Base-by-base conservation (phyloP, 208 protist genomes). In the Trypanosoma vivax region DNA sequence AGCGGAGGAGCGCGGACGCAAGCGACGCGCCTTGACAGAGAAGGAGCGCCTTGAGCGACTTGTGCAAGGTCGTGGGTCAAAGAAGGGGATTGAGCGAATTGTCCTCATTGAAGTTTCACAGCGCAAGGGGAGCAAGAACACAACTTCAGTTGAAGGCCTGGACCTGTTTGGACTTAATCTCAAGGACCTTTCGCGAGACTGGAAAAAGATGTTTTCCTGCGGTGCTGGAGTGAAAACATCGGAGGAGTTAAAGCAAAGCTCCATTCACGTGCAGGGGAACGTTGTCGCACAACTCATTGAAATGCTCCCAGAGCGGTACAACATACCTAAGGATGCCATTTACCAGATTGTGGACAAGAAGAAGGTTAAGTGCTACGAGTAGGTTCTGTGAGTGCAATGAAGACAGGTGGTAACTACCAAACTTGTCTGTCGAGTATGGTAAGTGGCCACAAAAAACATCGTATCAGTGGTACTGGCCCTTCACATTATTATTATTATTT, bases 111-210 rank as follows among this genome's bases (percentile, higher is more conserved):
- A 89, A 24, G 51, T 82, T 27, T 55, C 71, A 45, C 70, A 76
- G 43, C 75, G 79, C 50, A 76, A 64, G 1, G 76, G 78, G n/a
- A 64, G 64, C 24, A 78, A 74, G 31, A 76, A 79, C 65, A 73
- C 75, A 21, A 94, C 87, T 11, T 76, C 73, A 24, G 82, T 94
- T 27, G 78, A 74, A 35, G 83, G 83, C 7, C 73, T 94, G 71
- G 83, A 94, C 35, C 60, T 94, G 14, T 94, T 91, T 42, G 87
- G 87, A 1, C 55, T 78, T 46, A 91, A 94, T 49, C 52, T 94
- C 39, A 91, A 90, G 64, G 87, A 94, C 41, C 30, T 88, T 21
- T 76, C 74, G 1, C 64, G 72, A 49, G 83, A 91, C 24, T 94
- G 77, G 74, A 76, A 80, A 33, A 94, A 94, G 66, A 57, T 70